Base-by-base conservation (phyloP, 805 yeast genomes). In the Yarrowia sp. region DNA sequence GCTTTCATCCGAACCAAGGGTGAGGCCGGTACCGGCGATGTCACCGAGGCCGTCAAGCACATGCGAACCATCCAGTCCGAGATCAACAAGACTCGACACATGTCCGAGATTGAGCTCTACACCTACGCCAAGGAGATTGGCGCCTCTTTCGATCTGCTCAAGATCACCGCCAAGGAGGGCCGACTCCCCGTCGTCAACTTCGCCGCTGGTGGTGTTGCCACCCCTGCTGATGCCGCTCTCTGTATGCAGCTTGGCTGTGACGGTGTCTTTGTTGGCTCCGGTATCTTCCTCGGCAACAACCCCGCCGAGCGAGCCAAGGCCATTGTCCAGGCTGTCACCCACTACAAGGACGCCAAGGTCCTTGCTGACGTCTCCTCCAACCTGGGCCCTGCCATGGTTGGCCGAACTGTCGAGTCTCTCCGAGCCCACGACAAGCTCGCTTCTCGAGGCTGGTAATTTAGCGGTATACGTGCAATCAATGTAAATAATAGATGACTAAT, bases 11-110 rank as follows among this genome's bases (percentile, higher is more conserved):
- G 95, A 74, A 86, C 95, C 69, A 89, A 89, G 77, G 96, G 96
- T 69, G 96, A 89, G 75, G 95, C 96, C 39, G 96, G 96, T 50
- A 89, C 96, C 42, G 96, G 96, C 65, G 95, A 89, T 75, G 85
- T 89, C 63, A 84, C 90, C 45, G 93, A 89, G 75, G 95, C 95
- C 13, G 90, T 89, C 66, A 83, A 81, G 72, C 96, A 89, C 75
- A 86, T 89, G 69, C 80, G 84, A 65, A 79, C 81, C 69, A 86
- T 89, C 74, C 81, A 79, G 66, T 72, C 76, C 61, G 84, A 88
- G 71, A 86, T 88, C 70, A 76, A 77, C 57, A 77, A 80, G 45
- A 83, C 84, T 6, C 67, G 79, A 66, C 66, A 71, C 61, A 72
- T 79, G 73, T 83, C 79, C 47, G 80, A 76, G 41, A 48, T 47